Evolutionary conservation across 805 yeast genomes (phyloP).

Genomic region (Ogataea paraovalis): DNA sequence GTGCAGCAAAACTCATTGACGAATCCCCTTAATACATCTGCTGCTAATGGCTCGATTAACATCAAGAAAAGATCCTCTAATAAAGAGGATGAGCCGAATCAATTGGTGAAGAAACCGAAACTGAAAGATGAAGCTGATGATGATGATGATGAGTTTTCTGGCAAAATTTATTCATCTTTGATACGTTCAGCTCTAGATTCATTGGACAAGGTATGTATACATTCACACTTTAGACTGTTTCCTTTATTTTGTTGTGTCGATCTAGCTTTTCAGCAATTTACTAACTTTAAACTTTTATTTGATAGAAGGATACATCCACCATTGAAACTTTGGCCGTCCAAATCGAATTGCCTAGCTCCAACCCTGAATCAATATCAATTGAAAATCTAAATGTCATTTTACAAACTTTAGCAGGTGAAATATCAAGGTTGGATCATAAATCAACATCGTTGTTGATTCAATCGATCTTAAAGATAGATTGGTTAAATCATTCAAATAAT

Average conservation of each 20-base stretch:
- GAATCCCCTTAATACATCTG: background rate
- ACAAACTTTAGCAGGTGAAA: constrained; percentile 55
- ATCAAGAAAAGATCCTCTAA: background rate
- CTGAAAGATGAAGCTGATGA: background rate
- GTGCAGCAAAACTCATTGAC: constrained; percentile 2
- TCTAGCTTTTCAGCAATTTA: constrained; percentile 4
- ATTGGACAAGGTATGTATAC: constrained; percentile 50
- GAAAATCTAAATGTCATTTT: constrained; percentile 54
- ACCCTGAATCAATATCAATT: constrained; percentile 51
- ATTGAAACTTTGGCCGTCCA: constrained; percentile 59
- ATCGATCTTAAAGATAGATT: constrained; percentile 58
- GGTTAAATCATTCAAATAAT: constrained; percentile 47
- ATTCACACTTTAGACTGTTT: constrained; percentile 3
- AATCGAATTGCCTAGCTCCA: constrained; percentile 47
- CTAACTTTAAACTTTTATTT: background rate
- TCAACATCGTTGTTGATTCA: constrained; percentile 50
- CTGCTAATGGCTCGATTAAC: background rate
- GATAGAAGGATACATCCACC: constrained; percentile 46
- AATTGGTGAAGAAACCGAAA: background rate
- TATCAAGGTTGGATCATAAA: constrained; percentile 62
- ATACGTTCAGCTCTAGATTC: constrained; percentile 68
- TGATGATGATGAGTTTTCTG: constrained; percentile 16
- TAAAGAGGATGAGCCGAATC: background rate
- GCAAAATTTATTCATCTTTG: constrained; percentile 31
- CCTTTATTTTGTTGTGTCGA: constrained; percentile 5